Base-by-base conservation (phyloP, 2,329 filamentous ascomycete genomes). In the Sporothrix dimorphospora region DNA sequence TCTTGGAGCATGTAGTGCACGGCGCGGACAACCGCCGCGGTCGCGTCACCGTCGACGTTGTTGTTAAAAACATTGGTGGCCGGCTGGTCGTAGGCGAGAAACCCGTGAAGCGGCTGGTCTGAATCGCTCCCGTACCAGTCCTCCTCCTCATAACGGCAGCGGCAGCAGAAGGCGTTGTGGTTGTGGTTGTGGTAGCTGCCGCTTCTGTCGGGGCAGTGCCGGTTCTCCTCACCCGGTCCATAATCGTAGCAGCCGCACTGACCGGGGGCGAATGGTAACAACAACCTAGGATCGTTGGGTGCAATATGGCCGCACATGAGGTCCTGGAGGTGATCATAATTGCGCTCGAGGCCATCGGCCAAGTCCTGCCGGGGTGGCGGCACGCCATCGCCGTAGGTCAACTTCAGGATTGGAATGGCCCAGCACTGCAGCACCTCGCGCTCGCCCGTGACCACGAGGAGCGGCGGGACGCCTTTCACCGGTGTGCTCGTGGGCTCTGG, bases 221-320 rank as follows among this genome's bases (percentile, higher is more conserved):
- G 42, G 9, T 45, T 2, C 11, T 4, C 42, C 9, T 11, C 11
- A 45, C 42, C 42, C 16, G 42, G 21, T 55, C 21, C n/a, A 3
- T 30, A 4, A 8, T 55, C 51, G 14, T 24, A 40, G 55, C 55
- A 61, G 30, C 7, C 14, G 34, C 55, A 61, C 6, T 61, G 55
- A 9, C 55, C 55, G 11, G 30, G 30, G 7, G 21, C 55, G 1
- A 40, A 38, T 2, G 55, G 55, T 30, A 61, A 19, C 16, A 61
- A 9, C 14, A 61, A 7, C 3, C 55, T 30, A 7, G 55, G 55
- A 16, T 61, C 55, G 16, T n/a, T 61, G 30, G 55, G 55, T 4
- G 55, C 16, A 40, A 61, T 55, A 19, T 61, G 55, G 30, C 55
- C 55, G 16, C 55, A 61, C 55, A 61, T 61, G 16, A 61, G 27